These are phyloP conservation scores for Penicillium canariense DNA, from an alignment of 495 filamentous ascomycete genomes.

Conservation along the genomic window DNA sequence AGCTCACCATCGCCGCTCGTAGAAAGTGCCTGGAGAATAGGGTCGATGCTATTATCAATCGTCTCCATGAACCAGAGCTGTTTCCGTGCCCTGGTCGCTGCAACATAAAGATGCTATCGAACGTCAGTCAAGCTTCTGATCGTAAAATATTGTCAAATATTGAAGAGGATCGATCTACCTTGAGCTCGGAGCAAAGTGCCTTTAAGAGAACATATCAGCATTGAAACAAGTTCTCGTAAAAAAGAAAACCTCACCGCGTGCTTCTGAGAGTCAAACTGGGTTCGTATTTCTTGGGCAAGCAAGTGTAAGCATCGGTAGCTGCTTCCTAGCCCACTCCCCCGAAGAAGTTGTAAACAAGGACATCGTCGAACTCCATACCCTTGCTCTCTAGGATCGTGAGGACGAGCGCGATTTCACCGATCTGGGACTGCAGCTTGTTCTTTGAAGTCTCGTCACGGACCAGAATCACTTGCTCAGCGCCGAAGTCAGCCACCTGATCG, in stretches of 20 bases:
- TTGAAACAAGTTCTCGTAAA: neutral
- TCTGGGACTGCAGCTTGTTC: slow-evolving; percentile 21
- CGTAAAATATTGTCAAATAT: neutral
- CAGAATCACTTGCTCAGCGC: slow-evolving; percentile 45
- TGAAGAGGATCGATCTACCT: neutral
- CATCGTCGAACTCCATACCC: slow-evolving; percentile 50
- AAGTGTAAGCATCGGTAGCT: slow-evolving; percentile 18
- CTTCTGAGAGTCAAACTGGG: slow-evolving; percentile 21
- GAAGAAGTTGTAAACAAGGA: slow-evolving; percentile 37
- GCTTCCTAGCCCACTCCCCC: slow-evolving; percentile 15
- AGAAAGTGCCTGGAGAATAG: slow-evolving; percentile 12
- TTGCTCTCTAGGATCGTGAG: slow-evolving; percentile 45
- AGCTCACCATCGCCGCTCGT: neutral
- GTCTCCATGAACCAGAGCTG: slow-evolving; percentile 30
- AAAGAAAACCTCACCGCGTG: slow-evolving; percentile 6
- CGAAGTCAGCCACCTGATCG: slow-evolving; percentile 34
- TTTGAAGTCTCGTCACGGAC: slow-evolving; percentile 38
- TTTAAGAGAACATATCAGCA: neutral
- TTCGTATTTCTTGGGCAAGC: neutral
- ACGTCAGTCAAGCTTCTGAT: neutral
- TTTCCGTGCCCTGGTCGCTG: slow-evolving; percentile 26
- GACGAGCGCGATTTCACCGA: slow-evolving; percentile 35
- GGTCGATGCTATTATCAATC: slow-evolving; percentile 6
- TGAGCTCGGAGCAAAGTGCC: slow-evolving; percentile 28
- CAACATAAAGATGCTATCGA: slow-evolving; percentile 31